Evolutionary conservation across 192 early-diverging fungal genomes (phyloP), one percentile per base, ranked within the genome.

Genomic region (Entomortierella lignicola): DNA sequence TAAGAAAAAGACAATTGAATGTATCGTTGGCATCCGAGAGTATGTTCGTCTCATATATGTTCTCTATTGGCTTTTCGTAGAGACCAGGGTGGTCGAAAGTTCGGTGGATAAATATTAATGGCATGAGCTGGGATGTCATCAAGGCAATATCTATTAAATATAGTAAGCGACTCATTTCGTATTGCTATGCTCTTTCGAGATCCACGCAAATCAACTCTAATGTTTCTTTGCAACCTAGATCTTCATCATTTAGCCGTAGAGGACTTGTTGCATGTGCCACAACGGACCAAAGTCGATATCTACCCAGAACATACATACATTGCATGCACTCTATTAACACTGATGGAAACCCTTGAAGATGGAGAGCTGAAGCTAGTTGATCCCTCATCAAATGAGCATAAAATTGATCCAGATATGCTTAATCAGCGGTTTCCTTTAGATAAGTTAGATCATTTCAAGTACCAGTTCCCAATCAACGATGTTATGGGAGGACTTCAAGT

Each of bases 81-180:
- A 72, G 85, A 7, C 86, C 86, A 0, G 39, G 54, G 26, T 72
- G 71, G 71, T 82, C 71, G 4, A 77, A 54, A 23, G 84, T 83
- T 21, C 83, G 87, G 17, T 88, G 87, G 87, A 87, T 88, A 56
- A 86, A 88, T 41, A 72, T 87, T 29, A 70, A 84, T 27, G 84
- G 84, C 23, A 66, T 88, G 47, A 81, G 69, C 29, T 84, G 81
- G 72, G 83, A 84, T 55, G 77, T 85, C 21, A 81, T 85, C 57
- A 85, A 80, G 27, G 51, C 47, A 4, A 65, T 86, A 18, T 52
- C 83, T 8, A 51, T 79, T 3, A 64, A 66, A 52, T 84, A 83
- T 44, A 72, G 82, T 85, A 60, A 39, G 63, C 17, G 18, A 43
- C 25, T 20, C 2, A 13, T n/a, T n/a, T n/a, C n/a, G n/a, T n/a